phyloP scores from a whole-genome alignment of 805 yeast species.

The Metschnikowia rubicola region DNA sequence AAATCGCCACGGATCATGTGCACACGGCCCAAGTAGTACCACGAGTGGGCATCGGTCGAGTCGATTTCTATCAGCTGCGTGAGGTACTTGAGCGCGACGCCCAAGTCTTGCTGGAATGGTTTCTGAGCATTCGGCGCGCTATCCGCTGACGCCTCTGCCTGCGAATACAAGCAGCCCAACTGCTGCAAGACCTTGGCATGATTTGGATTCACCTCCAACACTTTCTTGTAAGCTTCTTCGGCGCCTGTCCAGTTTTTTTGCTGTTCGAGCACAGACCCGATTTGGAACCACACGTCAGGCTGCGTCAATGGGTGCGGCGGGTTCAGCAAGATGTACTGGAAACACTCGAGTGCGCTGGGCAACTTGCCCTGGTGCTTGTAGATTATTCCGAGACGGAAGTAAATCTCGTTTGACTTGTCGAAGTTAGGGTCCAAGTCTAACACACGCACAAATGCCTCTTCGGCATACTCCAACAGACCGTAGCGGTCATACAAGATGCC shows the following conservation, averaged over 20 bases:
- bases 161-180: slow-evolving; percentile 90
- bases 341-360: slow-evolving; percentile 86
- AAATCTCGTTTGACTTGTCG: slow-evolving; percentile 94
- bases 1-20: slow-evolving; percentile 96
- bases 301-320: slow-evolving; percentile 97
- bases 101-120: slow-evolving; percentile 71
- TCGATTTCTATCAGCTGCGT: slow-evolving; percentile 88
- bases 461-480: slow-evolving; percentile 95
- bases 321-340: slow-evolving; percentile 81
- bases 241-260: slow-evolving; percentile 90
- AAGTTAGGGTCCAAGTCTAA: slow-evolving; percentile 93
- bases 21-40: slow-evolving; percentile 96
- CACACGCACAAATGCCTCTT: slow-evolving; percentile 96
- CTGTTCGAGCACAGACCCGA: slow-evolving; percentile 92
- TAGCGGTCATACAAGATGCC: slow-evolving; percentile 95
- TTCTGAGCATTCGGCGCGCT: slow-evolving; percentile 13
- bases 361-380: slow-evolving; percentile 92
- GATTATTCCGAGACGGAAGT: slow-evolving; percentile 92
- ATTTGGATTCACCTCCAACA: slow-evolving; percentile 80
- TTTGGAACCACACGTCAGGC: slow-evolving; percentile 98
- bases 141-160: slow-evolving; percentile 37
- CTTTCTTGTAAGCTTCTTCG: slow-evolving; percentile 92
- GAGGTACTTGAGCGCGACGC: slow-evolving; percentile 74
- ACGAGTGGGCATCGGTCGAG: slow-evolving; percentile 87
- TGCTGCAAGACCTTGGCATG: slow-evolving; percentile 96